Evolutionary conservation across 305 asterid genomes (phyloP).

Genomic region (Salvia sclarea): DNA sequence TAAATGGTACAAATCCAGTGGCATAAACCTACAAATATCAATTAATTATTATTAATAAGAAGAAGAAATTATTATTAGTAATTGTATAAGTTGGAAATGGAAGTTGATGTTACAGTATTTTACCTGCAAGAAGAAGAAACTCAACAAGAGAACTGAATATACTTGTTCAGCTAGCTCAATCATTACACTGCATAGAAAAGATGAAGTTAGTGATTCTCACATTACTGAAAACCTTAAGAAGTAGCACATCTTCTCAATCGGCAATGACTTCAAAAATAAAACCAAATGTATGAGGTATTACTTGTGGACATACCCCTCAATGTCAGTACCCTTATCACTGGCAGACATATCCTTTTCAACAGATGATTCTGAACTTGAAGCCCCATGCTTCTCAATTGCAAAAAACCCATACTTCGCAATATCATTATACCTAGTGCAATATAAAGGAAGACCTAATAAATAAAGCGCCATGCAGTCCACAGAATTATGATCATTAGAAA

Average conservation of each 20-base stretch:
- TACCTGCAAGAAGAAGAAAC: constrained; percentile 89
- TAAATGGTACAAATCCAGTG: constrained; percentile 69
- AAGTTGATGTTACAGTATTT: constrained; percentile 20
- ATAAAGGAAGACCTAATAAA: constrained; percentile 18
- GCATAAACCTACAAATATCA: constrained; percentile 56
- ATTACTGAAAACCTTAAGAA: constrained; percentile 15
- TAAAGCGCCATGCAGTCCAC: constrained; percentile 14
- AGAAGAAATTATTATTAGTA: constrained; percentile 14
- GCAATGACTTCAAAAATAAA: neutral
- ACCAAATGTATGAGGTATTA: constrained; percentile 9
- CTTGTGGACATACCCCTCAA: constrained; percentile 60
- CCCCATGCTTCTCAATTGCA: constrained; percentile 51
- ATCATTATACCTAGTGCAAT: constrained; percentile 71
- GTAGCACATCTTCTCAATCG: constrained; percentile 2
- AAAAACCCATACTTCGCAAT: constrained; percentile 84
- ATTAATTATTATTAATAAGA: neutral
- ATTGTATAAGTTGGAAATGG: constrained; percentile 3
- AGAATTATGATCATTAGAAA: neutral
- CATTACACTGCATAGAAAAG: constrained; percentile 55
- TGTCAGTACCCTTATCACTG: constrained; percentile 55
- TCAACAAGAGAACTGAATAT: constrained; percentile 79
- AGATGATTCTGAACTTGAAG: constrained; percentile 44
- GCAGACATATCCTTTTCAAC: constrained; percentile 42
- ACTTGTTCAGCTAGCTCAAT: constrained; percentile 80
- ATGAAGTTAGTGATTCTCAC: constrained; percentile 22